Evolutionary conservation across 768 basidiomycete species (phyloP), one percentile per base, ranked within the genome.

Genomic region (Tulasnella sp.): DNA sequence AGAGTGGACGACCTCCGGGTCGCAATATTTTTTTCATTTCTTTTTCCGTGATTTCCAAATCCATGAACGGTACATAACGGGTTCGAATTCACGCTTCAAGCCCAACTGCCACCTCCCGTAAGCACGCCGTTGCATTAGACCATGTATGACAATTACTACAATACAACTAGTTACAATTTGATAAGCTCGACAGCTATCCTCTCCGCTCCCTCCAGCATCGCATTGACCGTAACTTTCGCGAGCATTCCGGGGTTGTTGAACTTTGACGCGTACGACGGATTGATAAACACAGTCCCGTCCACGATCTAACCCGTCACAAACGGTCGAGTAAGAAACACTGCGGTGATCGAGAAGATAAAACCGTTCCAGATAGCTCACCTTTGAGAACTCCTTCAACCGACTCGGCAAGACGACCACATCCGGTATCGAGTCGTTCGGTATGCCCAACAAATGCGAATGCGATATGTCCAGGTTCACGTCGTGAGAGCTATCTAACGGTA

Each of bases 381-480:
- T 96, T 19, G 87, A 84, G 78, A 98, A 98, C 22, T 95, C 90
- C 80, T 92, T 95, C 68, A 98, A 82, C 66, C 89, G 85, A 79
- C 94, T 95, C 0, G 97, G 94, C 1, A 95, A 77, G 62, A 99
- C 86, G 52, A 98, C 82, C 4, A 98, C 86, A 77, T 96, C 91
- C 1, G 94, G 95, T 0, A 87, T 88, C 67, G 80, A 81, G 3
- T 83, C 70, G 32, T 59, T 59, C 36, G 74, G 81, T 73, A 86
- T 77, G 74, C 77, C 77, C 63, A 89, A 79, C 29, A 83, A 79
- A 5, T 84, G 81, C 39, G 85, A 85, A 80, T 98, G 96, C 22
- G 90, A 88, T 17, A 97, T 84, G 77, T 97, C 95, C 44, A 99
- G 84, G 77, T 97, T 95, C 72, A 98, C 87, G 77, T 96, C 94